Evolutionary conservation across 2,329 filamentous ascomycete species (phyloP).

Genomic region (Botrytis galanthina): DNA sequence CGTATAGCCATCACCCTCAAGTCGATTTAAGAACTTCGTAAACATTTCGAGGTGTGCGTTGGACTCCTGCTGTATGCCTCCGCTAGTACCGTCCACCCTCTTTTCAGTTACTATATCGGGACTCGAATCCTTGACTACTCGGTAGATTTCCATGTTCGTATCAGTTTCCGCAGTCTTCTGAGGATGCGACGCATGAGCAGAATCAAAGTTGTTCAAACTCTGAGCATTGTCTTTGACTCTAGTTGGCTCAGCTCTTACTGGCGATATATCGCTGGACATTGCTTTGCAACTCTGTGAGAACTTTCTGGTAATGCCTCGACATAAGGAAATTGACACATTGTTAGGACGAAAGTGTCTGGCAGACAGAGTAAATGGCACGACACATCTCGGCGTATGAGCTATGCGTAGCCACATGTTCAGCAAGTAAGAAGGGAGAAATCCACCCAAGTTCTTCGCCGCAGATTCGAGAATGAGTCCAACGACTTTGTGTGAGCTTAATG

Average conservation of each 20-base stretch:
- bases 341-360: background rate
- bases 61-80: background rate
- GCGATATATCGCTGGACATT: background rate
- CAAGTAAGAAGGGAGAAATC: background rate
- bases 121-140: background rate
- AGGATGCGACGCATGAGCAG: background rate
- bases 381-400: background rate
- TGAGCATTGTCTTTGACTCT: background rate
- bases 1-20: slow-evolving; percentile 4
- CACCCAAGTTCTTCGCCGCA: background rate
- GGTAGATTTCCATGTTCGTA: background rate
- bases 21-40: background rate
- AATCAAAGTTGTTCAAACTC: background rate
- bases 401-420: background rate
- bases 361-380: background rate
- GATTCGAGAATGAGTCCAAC: slow-evolving; percentile 1
- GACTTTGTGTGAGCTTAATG: background rate
- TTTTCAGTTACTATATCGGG: background rate
- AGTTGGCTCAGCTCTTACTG: background rate
- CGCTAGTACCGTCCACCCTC: background rate
- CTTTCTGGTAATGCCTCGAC: background rate
- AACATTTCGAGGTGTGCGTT: background rate
- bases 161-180: background rate
- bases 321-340: background rate
- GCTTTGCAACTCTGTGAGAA: background rate